Evolutionary conservation across 1,139 yeast species (phyloP), one percentile per base, ranked within the genome.

Genomic region (Taphrina confusa): DNA sequence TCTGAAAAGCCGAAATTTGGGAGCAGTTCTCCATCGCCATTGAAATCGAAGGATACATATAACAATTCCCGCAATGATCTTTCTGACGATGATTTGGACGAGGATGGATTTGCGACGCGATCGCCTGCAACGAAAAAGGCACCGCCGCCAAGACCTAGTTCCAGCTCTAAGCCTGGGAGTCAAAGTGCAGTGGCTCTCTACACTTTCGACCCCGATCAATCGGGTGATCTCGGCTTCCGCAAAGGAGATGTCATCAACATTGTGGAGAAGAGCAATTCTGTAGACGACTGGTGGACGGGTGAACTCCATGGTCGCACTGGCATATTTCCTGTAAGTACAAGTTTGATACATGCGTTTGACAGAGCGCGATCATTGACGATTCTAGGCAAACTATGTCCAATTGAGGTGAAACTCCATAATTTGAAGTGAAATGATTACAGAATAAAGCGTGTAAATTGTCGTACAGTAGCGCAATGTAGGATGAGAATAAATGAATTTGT

Each of bases 221-320:
- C 79, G 40, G 97, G 97, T 1, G 98, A 92, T 72, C 79, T 92
- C 68, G 82, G 95, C 9, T 92, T 92, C 78, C 84, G 82, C 67
- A 92, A 92, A 76, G 98, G 98, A 61, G 98, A 92, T 72, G 87
- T 88, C n/a, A 87, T 92, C 68, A 86, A 88, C 46, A 86, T 92
- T 66, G 76, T 87, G 57, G 88, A 90, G 72, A 88, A 86, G 72
- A 82, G 95, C 12, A 90, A 86, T 14, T 85, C 96, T 11, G 82
- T 83, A 55, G 95, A 92, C 71, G 98, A 92, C 71, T 92, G 98
- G 98, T 92, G 98, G 98, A 90, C 96, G 0, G 98, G 98, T 18
- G 82, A 86, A 70, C 78, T 83, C 63, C 87, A 86, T 67, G 94
- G 95, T 4, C 75, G 74, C 61, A 87, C 88, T 65, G 98, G 98